Base-by-base conservation (phyloP, 345 rosid genomes). In the Melaleuca quinquenervia region DNA sequence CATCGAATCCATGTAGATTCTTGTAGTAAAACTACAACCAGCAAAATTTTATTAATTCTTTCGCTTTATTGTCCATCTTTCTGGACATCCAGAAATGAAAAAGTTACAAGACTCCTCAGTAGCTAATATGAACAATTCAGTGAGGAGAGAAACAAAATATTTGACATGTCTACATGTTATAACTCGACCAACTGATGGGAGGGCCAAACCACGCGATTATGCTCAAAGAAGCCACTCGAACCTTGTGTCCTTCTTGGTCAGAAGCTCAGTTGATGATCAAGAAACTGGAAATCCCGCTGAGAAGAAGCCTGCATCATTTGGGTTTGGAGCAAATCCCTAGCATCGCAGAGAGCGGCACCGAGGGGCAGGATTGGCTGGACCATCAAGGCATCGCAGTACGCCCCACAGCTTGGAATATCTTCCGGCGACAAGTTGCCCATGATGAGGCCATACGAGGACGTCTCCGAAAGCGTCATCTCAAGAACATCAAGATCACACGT, bases 31-130 rank as follows among this genome's bases (percentile, higher is more conserved):
- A 58, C 36, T 0, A 58, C 32, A 58, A 58, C 32, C 1, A 1
- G 7, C 29, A 0, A 56, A 27, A 56, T 56, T n/a, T n/a, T 12
- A 24, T 4, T 26, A 5, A 2, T 5, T 55, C 0, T 10, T 58
- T n/a, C 6, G 32, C 1, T 11, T 11, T 58, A 26, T 58, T 58
- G 32, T n/a, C 18, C 70, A 0, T 11, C 36, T n/a, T 58, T 58
- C n/a, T 58, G 70, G 16, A 58, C 70, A 58, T n/a, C 32, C 8
- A 58, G 15, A n/a, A n/a, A 56, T 0, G 5, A 11, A 56, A 26
- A 1, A 22, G 22, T 58, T 58, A 58, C 70, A n/a, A 58, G 32
- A 12, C 70, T 58, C 36, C 36, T 6, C 13, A n/a, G 8, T n/a
- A 11, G 36, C 70, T 16, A 6, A 58, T 58, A n/a, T 3, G 70